Conservation (phyloP, 169 alveolate species). For the Cryptosporidium sp. region DNA sequence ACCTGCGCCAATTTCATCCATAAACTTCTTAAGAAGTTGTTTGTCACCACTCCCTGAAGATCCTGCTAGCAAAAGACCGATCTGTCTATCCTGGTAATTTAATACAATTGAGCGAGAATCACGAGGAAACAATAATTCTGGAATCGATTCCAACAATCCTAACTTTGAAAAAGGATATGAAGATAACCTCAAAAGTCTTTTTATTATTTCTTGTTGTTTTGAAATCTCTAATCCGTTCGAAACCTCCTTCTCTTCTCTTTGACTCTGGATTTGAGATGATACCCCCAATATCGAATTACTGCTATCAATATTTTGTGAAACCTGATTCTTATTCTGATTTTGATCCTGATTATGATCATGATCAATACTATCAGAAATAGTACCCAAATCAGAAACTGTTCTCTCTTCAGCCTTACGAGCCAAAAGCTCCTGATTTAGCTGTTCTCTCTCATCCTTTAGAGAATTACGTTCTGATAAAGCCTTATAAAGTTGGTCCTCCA, state of each 20-base stretch:
- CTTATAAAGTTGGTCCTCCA: slow-evolving; percentile 82
- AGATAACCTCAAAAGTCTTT: slow-evolving; percentile 56
- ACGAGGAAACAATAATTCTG: slow-evolving; percentile 31
- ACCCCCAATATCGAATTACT: not conserved
- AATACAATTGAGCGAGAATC: slow-evolving; percentile 23
- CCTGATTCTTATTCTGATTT: not conserved
- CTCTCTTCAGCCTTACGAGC: not conserved
- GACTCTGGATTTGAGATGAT: not conserved
- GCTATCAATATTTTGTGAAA: not conserved
- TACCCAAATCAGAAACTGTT: not conserved
- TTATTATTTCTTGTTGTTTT: slow-evolving; percentile 4
- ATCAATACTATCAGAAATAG: not conserved
- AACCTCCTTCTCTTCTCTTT: not conserved
- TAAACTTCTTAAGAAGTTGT: not conserved
- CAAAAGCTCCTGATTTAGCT: slow-evolving; percentile 36
- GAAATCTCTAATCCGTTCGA: not conserved
- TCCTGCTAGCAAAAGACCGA: slow-evolving; percentile 51
- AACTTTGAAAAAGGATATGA: slow-evolving; percentile 63
- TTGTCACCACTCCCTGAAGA: slow-evolving; percentile 55
- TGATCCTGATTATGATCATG: not conserved
- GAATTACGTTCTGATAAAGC: slow-evolving; percentile 77
- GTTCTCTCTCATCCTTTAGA: slow-evolving; percentile 78
- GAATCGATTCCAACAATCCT: slow-evolving; percentile 45
- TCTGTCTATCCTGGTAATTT: slow-evolving; percentile 52
- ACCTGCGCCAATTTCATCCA: slow-evolving; percentile 24